phyloP scores from a whole-genome alignment of 805 yeast species.

The Saccharomycopsis vini region DNA sequence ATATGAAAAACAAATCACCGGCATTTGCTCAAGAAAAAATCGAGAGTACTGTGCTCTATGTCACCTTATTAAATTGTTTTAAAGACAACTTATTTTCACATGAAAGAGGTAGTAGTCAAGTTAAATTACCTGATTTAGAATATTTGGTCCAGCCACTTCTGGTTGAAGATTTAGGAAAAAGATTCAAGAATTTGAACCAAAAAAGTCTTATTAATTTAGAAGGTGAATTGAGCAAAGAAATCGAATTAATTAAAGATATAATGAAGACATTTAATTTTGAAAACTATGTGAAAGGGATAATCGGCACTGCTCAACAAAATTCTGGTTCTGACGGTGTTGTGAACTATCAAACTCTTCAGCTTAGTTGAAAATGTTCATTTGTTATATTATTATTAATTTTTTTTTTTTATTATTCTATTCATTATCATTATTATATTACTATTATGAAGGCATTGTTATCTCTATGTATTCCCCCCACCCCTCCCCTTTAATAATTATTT shows the following conservation, averaged over 20 bases:
- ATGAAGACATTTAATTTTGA: conserved; percentile 22
- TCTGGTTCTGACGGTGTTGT: conserved; percentile 29
- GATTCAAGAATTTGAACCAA: conserved; percentile 22
- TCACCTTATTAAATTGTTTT: conserved; percentile 33
- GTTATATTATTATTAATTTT: too few species aligned
- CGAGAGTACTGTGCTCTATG: conserved; percentile 35
- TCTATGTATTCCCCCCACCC: too few species aligned
- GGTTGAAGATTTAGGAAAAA: conserved; percentile 20
- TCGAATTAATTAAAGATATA: conserved; percentile 21
- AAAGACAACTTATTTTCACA: conserved; percentile 26
- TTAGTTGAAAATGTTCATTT: neutral
- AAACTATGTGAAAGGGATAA: conserved; percentile 26
- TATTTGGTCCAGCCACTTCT: conserved; percentile 13
- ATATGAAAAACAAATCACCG: conserved; percentile 31
- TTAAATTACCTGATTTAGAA: conserved; percentile 27
- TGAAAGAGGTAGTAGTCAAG: conserved; percentile 12
- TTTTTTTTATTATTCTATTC: too few species aligned
- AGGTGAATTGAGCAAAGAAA: conserved; percentile 20
- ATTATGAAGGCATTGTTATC: too few species aligned
- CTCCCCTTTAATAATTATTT: too few species aligned
- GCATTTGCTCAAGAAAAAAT: conserved; percentile 33
- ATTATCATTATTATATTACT: too few species aligned
- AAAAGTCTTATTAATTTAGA: conserved; percentile 16
- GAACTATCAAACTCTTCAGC: conserved; percentile 30
- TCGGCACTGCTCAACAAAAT: conserved; percentile 30